Conservation (phyloP, 495 filamentous ascomycete species). For the Lasiosphaeria hispida region DNA sequence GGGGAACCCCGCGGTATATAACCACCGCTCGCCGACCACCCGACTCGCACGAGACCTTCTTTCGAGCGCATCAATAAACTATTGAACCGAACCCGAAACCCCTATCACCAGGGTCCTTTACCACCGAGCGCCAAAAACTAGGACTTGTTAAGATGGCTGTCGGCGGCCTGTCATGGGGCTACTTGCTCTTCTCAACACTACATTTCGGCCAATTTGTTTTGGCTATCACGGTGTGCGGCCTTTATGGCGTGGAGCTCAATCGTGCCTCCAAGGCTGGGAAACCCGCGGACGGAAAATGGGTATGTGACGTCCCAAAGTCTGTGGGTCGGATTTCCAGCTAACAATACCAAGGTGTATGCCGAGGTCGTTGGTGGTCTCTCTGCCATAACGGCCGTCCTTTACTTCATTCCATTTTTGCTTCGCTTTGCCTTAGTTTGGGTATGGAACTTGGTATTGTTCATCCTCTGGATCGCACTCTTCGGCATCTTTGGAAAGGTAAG, state of each 20-base stretch:
- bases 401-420: slow-evolving; percentile 60
- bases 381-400: slow-evolving; percentile 59
- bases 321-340: neutral
- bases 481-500: slow-evolving; percentile 66
- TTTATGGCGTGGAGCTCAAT: slow-evolving; percentile 73
- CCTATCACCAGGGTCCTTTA: neutral
- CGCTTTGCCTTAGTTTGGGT: slow-evolving; percentile 53
- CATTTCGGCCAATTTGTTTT: slow-evolving; percentile 73
- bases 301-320: slow-evolving; percentile 26
- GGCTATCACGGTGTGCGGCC: slow-evolving; percentile 69
- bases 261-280: slow-evolving; percentile 50
- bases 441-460: slow-evolving; percentile 69
- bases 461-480: slow-evolving; percentile 78
- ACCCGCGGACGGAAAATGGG: slow-evolving; percentile 65
- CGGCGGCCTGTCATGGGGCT: slow-evolving; percentile 33
- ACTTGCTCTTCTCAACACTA: slow-evolving; percentile 49
- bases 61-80: no score
- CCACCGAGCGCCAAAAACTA: neutral
- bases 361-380: slow-evolving; percentile 60
- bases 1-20: neutral
- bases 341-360: slow-evolving; percentile 58
- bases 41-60: neutral
- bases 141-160: slow-evolving; percentile 34
- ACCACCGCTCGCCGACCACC: neutral
- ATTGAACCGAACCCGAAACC: neutral